Percentiles rank a stretch among this genome's conserved stretches.
Conservation (phyloP, 257 asterid species). For the Ballota nigra region DNA sequence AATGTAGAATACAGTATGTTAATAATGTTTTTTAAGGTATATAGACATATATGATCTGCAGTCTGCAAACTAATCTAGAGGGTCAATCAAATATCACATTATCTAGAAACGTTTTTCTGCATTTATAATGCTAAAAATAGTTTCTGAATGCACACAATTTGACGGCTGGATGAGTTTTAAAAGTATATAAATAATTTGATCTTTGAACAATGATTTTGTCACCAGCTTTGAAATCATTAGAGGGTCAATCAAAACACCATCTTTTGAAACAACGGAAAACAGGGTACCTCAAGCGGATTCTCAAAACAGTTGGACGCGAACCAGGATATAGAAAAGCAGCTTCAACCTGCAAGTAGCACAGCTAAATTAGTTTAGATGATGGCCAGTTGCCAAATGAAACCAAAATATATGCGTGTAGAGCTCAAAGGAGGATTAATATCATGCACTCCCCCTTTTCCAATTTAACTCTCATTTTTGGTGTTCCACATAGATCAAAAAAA, state of each 20-base stretch:
- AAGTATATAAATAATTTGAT: not conserved
- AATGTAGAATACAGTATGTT: not conserved
- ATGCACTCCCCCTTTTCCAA: not conserved
- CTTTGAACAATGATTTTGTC: not conserved
- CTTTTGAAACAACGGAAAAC: not conserved
- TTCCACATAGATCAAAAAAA: too few species aligned
- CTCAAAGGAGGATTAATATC: conserved; percentile 2
- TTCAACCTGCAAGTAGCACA: conserved; percentile 59
- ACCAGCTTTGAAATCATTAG: not conserved
- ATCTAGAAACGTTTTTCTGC: not conserved
- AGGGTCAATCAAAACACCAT: too few species aligned
- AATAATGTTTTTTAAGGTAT: not conserved
- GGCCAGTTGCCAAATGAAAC: not conserved
- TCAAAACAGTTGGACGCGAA: conserved; percentile 80
- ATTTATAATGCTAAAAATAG: not conserved
- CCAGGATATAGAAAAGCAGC: conserved; percentile 96
- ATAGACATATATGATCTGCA: not conserved
- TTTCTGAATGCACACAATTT: not conserved
- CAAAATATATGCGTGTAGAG: not conserved
- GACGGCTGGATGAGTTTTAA: not conserved
- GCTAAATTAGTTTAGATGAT: conserved; percentile 10
- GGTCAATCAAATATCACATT: not conserved
- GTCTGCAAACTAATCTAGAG: not conserved
- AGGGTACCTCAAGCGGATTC: conserved; percentile 80
- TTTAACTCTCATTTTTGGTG: too few species aligned